Base-by-base conservation (phyloP, 2,329 filamentous ascomycete genomes). In the Davidsoniella virescens region DNA sequence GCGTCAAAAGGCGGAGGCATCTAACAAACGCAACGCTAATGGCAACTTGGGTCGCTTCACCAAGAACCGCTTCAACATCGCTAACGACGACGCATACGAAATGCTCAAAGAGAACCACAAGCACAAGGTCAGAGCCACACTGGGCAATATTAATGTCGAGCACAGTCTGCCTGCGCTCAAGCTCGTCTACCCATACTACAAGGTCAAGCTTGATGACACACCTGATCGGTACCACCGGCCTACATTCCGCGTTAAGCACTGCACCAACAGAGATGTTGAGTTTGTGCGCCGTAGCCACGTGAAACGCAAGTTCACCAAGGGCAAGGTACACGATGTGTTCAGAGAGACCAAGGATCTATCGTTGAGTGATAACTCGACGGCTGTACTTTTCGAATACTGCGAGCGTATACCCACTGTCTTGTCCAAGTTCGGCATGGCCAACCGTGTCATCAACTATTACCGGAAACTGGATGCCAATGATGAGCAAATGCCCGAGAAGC, bases 381-480 rank as follows among this genome's bases (percentile, higher is more conserved):
- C 87, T 17, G 74, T 95, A 4, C 74, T 98, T 12, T 82, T 96
- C 33, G 92, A 98, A 64, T 98, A 98, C 63, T 93, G 87, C 7
- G 92, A 98, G 64, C 87, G 95, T 59, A 82, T 87, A 55, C 92
- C 92, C 0, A 84, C 82, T 8, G 87, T 94, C 53, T 70, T 98
- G 54, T 95, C 90, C 41, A 95, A 94, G 61, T 94, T 95, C 59
- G 92, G 90, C 56, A 98, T 98, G 92, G 88, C 88, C 48, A 94
- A 83, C 63, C 84, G 87, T 49, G 76, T 98, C 52, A 87, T 96
- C 69, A 96, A 98, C 64, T 98, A 96, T 65, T 95, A 95, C 62
- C 84, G 88, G 53, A 87, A 87, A 59, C 84, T 87, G 61, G 76
- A 76, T 39, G 70, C 73, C 40, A 75, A 74, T 33, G 85, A 93